These are phyloP conservation scores for Chalciporus sp. DNA, from an alignment of 1,284 basidiomycete genomes.

Conservation along the genomic window DNA sequence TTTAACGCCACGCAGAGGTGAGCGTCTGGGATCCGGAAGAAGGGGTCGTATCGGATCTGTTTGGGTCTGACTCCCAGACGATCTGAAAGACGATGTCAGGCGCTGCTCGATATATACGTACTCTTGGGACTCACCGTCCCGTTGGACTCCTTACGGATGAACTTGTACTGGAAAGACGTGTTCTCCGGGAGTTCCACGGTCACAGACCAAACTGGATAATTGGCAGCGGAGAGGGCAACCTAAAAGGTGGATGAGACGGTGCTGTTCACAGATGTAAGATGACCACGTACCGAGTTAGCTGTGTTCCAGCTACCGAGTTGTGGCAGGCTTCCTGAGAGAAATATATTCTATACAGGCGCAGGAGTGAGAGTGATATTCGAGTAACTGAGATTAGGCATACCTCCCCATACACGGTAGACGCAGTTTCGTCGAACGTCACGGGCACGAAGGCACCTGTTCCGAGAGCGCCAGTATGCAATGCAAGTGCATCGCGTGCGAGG, in stretches of 20 bases:
- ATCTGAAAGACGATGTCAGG: conserved; percentile 27
- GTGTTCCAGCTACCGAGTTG: conserved; percentile 57
- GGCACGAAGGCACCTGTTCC: conserved; percentile 33
- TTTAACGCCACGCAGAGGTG: conserved; percentile 3
- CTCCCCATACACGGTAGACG: conserved; percentile 59
- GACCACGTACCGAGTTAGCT: conserved; percentile 43
- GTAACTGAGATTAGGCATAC: conserved; percentile 18
- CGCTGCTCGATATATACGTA: not conserved
- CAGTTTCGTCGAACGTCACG: conserved; percentile 55
- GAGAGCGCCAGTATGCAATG: conserved; percentile 54
- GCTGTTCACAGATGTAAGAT: not conserved
- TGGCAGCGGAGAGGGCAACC: conserved; percentile 55
- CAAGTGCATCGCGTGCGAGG: conserved; percentile 55
- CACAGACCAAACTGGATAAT: conserved; percentile 60
- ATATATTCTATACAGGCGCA: conserved; percentile 55
- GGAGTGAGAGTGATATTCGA: not conserved
- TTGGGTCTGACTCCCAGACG: conserved; percentile 60
- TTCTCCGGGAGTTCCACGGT: conserved; percentile 49
- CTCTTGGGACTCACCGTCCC: conserved; percentile 64
- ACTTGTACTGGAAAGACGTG: conserved; percentile 30
- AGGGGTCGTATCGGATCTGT: conserved; percentile 48
- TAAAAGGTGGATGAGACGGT: conserved; percentile 23
- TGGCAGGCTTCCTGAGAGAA: conserved; percentile 56
- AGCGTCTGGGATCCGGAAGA: conserved; percentile 45
- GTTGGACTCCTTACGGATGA: conserved; percentile 82